These are phyloP conservation scores for Trichoderma asperelloides DNA, from an alignment of 495 filamentous ascomycete genomes.

Conservation along the genomic window DNA sequence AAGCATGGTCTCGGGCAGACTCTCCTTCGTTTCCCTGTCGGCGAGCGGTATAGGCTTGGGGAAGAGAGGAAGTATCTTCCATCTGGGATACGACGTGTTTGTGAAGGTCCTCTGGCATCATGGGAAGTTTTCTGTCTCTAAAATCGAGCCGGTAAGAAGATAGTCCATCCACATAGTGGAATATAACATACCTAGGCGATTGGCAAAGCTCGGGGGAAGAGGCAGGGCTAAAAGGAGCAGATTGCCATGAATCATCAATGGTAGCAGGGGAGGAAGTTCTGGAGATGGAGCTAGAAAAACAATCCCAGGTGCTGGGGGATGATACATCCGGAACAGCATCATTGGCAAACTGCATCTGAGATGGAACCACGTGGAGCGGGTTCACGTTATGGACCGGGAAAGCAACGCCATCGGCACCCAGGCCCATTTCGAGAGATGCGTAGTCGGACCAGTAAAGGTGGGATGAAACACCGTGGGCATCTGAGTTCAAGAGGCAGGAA, in stretches of 20 bases:
- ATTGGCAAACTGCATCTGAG: constrained; percentile 37
- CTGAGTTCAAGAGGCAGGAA: constrained; percentile 9
- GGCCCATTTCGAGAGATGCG: constrained; percentile 27
- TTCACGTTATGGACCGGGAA: constrained; percentile 35
- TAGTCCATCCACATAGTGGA: neutral
- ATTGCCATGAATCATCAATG: constrained; percentile 39
- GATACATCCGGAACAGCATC: constrained; percentile 34
- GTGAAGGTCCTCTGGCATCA: neutral
- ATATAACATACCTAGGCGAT: constrained; percentile 35
- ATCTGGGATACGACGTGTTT: constrained; percentile 10
- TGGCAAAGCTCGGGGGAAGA: constrained; percentile 39
- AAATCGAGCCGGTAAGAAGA: constrained; percentile 3
- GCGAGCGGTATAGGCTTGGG: constrained; percentile 32
- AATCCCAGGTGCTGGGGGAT: constrained; percentile 34
- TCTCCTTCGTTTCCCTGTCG: constrained; percentile 43
- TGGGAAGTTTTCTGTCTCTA: neutral
- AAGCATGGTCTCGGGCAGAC: constrained; percentile 66
- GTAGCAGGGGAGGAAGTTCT: constrained; percentile 38
- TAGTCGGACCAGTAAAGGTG: constrained; percentile 31
- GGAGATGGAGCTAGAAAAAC: constrained; percentile 40
- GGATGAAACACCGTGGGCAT: constrained; percentile 25
- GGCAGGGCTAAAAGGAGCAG: constrained; percentile 34
- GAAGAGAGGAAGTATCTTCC: constrained; percentile 31
- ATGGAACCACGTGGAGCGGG: constrained; percentile 24
- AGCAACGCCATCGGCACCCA: constrained; percentile 32